These are phyloP conservation scores for Priceomyces carsonii DNA, from an alignment of 805 yeast genomes.

Conservation along the genomic window DNA sequence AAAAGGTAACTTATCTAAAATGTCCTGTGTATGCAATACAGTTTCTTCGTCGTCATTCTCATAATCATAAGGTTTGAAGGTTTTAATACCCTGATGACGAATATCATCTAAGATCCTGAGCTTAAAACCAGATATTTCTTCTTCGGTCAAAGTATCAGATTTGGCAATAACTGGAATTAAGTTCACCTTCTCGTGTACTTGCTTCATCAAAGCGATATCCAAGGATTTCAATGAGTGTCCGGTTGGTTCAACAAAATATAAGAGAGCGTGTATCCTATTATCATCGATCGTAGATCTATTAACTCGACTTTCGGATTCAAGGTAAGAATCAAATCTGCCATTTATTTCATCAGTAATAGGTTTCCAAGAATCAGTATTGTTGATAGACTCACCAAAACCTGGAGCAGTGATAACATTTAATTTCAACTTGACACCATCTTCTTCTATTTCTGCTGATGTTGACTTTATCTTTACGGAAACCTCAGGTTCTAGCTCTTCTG, in stretches of 20 bases:
- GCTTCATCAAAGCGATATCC: conserved; percentile 85
- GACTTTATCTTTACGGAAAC: conserved; percentile 31
- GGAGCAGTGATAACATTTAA: conserved; percentile 87
- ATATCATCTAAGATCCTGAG: conserved; percentile 77
- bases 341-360: conserved; percentile 91
- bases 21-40: conserved; percentile 58
- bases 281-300: conserved; percentile 73
- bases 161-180: conserved; percentile 94
- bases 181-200: conserved; percentile 87
- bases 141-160: conserved; percentile 88
- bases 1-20: conserved; percentile 78
- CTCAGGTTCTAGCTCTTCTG: conserved; percentile 25
- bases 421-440: conserved; percentile 86
- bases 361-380: conserved; percentile 70
- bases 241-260: conserved; percentile 95
- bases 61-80: conserved; percentile 73
- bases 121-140: conserved; percentile 78
- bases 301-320: conserved; percentile 86
- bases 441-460: conserved; percentile 57
- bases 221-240: conserved; percentile 90
- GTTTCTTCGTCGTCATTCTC: conserved; percentile 88
- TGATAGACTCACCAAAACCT: conserved; percentile 90
- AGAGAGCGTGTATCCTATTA: conserved; percentile 86
- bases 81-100: conserved; percentile 65
- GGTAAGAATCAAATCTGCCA: conserved; percentile 78